A percentile compares a stretch with the other conserved stretches of the same genome.
phyloP scores from a whole-genome alignment of 2,329 filamentous ascomycete species.

The Fonsecaea erecta region DNA sequence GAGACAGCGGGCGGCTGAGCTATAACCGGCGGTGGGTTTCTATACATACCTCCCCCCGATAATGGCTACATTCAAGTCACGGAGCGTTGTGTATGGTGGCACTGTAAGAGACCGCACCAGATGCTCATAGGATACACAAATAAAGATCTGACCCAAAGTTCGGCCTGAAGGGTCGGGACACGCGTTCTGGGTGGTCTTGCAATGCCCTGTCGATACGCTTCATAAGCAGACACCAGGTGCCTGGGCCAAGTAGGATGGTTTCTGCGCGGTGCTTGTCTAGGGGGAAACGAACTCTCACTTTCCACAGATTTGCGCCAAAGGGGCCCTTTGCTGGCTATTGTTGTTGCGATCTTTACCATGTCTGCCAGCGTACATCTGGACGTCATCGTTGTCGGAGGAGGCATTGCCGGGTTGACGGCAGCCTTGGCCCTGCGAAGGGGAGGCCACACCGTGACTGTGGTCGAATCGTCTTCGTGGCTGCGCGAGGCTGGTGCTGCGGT shows the following conservation, averaged over 20 bases:
- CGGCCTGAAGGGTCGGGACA: background rate
- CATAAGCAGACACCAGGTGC: background rate
- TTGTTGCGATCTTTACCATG: background rate
- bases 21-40: background rate
- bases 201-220: background rate
- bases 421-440: constrained; percentile 58
- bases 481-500: constrained; percentile 42
- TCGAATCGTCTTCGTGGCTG: constrained; percentile 40
- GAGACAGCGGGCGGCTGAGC: background rate
- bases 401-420: constrained; percentile 43
- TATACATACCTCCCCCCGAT: background rate
- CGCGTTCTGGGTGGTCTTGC: background rate
- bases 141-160: background rate
- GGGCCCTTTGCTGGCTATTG: too few relatives aligned
- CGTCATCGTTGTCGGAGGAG: constrained; percentile 41
- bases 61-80: background rate
- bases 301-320: too few relatives aligned
- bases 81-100: background rate
- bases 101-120: background rate
- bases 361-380: constrained; percentile 1
- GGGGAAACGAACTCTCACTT: too few relatives aligned
- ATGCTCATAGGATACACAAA: background rate
- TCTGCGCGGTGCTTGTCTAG: background rate
- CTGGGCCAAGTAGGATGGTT: background rate
- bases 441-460: constrained; percentile 54